phyloP scores from a whole-genome alignment of 2,329 filamentous ascomycete genomes.

The Metarhizium anisopliae region DNA sequence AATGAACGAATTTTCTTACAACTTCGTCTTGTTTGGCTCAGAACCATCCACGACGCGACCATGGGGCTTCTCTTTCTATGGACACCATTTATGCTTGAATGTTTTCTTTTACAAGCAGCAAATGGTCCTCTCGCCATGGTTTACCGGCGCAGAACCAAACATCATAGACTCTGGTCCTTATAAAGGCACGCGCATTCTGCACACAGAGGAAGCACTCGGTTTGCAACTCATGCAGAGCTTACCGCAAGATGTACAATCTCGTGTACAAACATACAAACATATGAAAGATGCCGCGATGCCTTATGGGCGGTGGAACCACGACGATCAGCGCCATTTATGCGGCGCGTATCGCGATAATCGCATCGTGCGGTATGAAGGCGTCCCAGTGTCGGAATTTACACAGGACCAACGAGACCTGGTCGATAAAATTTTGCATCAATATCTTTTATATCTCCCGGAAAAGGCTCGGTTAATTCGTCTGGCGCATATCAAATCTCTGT shows the following conservation, averaged over 20 bases:
- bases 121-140: constrained; percentile 64
- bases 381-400: constrained; percentile 42
- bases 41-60: constrained; percentile 44
- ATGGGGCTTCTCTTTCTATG: constrained; percentile 70
- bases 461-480: constrained; percentile 28
- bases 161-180: constrained; percentile 57
- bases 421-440: not conserved
- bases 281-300: constrained; percentile 60
- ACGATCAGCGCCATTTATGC: constrained; percentile 70
- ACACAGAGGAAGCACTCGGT: constrained; percentile 54
- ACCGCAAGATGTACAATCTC: constrained; percentile 29
- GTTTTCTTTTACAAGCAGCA: constrained; percentile 57
- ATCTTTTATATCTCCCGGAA: not conserved
- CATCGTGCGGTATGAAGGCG: constrained; percentile 64
- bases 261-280: constrained; percentile 47
- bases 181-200: constrained; percentile 56
- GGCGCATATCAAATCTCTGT: constrained; percentile 42
- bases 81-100: constrained; percentile 68
- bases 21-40: constrained; percentile 60
- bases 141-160: constrained; percentile 75
- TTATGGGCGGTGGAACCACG: constrained; percentile 64
- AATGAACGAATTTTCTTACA: constrained; percentile 70
- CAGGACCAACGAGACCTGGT: constrained; percentile 36
- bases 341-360: constrained; percentile 74
- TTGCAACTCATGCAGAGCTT: constrained; percentile 63